Conservation (phyloP, 2,329 filamentous ascomycete genomes). For the Cercospora beticola region DNA sequence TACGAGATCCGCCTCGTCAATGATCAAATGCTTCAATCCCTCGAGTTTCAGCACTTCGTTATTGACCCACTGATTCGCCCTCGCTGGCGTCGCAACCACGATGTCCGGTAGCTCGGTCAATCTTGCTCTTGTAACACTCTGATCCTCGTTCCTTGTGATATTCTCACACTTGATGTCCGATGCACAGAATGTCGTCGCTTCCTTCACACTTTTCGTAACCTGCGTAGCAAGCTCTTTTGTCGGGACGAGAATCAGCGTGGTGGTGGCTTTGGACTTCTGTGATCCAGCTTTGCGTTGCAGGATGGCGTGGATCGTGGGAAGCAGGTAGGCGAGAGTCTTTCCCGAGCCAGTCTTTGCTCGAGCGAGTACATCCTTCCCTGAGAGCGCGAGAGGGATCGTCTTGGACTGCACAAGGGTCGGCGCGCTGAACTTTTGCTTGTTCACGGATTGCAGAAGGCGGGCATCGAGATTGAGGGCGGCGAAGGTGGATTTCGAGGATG, state of each 20-base stretch:
- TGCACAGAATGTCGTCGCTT: constrained; percentile 77
- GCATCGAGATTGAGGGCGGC: constrained; percentile 76
- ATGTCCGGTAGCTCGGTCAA: constrained; percentile 85
- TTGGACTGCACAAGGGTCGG: constrained; percentile 87
- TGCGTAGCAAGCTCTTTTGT: constrained; percentile 93
- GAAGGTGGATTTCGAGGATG: constrained; percentile 56
- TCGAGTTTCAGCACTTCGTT: constrained; percentile 68
- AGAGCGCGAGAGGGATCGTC: constrained; percentile 82
- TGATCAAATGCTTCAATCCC: constrained; percentile 72
- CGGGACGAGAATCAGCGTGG: constrained; percentile 86
- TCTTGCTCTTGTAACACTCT: constrained; percentile 82
- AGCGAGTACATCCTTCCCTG: constrained; percentile 85
- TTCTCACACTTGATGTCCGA: constrained; percentile 82
- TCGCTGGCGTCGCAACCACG: constrained; percentile 85
- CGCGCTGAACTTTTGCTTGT: constrained; percentile 76
- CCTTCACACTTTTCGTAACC: constrained; percentile 74
- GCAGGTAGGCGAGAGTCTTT: constrained; percentile 93
- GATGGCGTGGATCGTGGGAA: constrained; percentile 83
- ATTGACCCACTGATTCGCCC: constrained; percentile 75
- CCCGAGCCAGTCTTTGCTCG: constrained; percentile 94
- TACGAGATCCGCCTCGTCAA: constrained; percentile 93
- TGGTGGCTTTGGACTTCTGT: constrained; percentile 53
- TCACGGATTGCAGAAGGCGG: constrained; percentile 80
- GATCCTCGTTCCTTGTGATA: constrained; percentile 84
- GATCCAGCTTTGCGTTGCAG: constrained; percentile 70